Percentiles rank a stretch among this genome's conserved stretches.
Conservation (phyloP, 1,139 yeast species). For the Candida sojae region DNA sequence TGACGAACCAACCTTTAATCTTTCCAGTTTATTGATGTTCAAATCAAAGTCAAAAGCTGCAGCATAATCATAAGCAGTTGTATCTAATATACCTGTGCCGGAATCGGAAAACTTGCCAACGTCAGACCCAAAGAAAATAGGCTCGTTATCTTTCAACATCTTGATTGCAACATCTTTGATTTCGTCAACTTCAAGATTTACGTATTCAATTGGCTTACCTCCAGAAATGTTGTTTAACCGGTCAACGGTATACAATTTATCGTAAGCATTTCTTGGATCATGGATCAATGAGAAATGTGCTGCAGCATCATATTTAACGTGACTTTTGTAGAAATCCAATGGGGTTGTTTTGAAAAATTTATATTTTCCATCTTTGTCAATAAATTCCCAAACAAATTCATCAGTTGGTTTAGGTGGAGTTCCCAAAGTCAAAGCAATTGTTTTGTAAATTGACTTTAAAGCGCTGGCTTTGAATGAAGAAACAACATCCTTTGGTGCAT, state of each 20-base stretch:
- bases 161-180: conserved; percentile 63
- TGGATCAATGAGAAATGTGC: conserved; percentile 67
- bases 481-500: conserved; percentile 23
- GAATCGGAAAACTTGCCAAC: conserved; percentile 72
- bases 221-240: conserved; percentile 71
- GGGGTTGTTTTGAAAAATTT: conserved; percentile 60
- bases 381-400: conserved; percentile 69
- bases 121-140: conserved; percentile 84
- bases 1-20: conserved; percentile 56
- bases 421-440: conserved; percentile 69
- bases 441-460: conserved; percentile 63
- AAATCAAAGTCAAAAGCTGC: conserved; percentile 61
- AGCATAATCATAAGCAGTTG: conserved; percentile 64
- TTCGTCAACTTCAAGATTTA: conserved; percentile 62
- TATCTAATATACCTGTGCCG: conserved; percentile 67
- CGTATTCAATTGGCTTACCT: conserved; percentile 66
- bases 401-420: conserved; percentile 75
- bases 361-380: conserved; percentile 70
- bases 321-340: conserved; percentile 56
- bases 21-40: conserved; percentile 52
- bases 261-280: conserved; percentile 76
- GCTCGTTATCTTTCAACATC: conserved; percentile 68
- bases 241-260: conserved; percentile 66
- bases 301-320: conserved; percentile 53
- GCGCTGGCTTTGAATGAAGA: conserved; percentile 43